Base-by-base conservation (phyloP, 2,329 filamentous ascomycete species). In the Cercospora sp. region DNA sequence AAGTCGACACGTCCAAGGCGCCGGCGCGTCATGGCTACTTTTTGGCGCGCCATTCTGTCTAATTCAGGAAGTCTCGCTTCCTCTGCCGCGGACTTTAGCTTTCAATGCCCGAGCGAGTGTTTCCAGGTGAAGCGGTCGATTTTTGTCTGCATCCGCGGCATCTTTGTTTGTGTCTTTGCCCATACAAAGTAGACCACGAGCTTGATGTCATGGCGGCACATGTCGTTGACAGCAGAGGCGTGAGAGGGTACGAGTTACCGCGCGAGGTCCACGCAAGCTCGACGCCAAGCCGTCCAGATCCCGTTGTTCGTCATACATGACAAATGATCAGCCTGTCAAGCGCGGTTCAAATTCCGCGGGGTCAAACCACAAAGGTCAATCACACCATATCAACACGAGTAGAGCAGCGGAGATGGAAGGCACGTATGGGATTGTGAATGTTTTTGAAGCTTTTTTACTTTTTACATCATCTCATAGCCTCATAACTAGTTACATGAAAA, bases 401-500 rank as follows among this genome's bases (percentile, higher is more conserved):
- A 24, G 4, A 51, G 18, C 9, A 26, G 45, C 0, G 8, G 18
- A 16, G 6, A 51, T 53, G 26, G 49, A 13, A 28, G 13, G 2
- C 9, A 53, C 1, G 2, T 0, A 8, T 5, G 8, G 34, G 5
- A 61, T 43, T 21, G 18, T 37, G 37, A 21, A 32, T 61, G n/a
- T 49, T 53, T 63, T 68, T 53, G 18, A 37, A 51, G 16, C 28
- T 57, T 63, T 64, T 58, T 32, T 43, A 68, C 53, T 65, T 65
- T 61, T 66, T 60, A 32, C 43, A 55, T 71, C 53, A 32, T n/a
- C 26, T 32, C 69, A 62, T 72, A 43, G 53, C 69, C 49, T 71
- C 71, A 70, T 72, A 71, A 66, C 61, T 72, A 71, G 61, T 24
- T 72, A 71, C 71, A 72, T 61, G 62, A 60, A 71, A 71, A 59